Evolutionary conservation across 352 stramenopile species (phyloP), one percentile per base, ranked within the genome.

Genomic region (Elongisporangium prolatum): DNA sequence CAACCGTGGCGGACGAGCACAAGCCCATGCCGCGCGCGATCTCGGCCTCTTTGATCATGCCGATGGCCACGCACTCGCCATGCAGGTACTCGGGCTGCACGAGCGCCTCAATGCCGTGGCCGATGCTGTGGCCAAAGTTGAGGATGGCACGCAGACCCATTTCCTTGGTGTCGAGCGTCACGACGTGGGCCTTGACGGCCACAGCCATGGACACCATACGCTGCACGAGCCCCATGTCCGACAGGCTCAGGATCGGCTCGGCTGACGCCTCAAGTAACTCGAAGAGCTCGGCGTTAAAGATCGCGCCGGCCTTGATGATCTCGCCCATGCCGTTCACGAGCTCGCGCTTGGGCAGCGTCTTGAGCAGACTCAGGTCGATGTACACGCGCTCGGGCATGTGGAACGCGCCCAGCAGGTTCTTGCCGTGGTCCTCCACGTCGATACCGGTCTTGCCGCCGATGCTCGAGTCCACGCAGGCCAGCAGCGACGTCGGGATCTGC

Each of bases 51-150:
- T 98, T 98, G 59, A 97, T 88, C 59, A 96, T 99, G 38, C 97
- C 97, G 64, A 99, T 98, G 7, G 94, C 80, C 0, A 99, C 96
- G 54, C 94, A 98, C 74, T 99, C 97, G 51, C 97, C 97, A 62
- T 99, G 97, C 52, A 99, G 64, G 65, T 88, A 98, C 61, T 97
- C 93, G 55, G 98, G 98, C 50, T 97, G 95, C 22, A 97, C 74
- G 56, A 97, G 76, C 67, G 96, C 96, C 72, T 99, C 97, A 60
- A 99, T 98, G 50, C 96, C 97, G 72, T 99, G 97, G 57, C 96
- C 97, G 63, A 99, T 97, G 53, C 96, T 99, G 83, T 99, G 97
- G n/a, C 97, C 97, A 60, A 99, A 93, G 78, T 99, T 99, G 38
- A 99, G 86, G 37, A 98, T 99, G 14, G 97, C 97, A 16, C 97